phyloP scores from a whole-genome alignment of 192 early-diverging fungal genomes.

The Entrophospora sp. region DNA sequence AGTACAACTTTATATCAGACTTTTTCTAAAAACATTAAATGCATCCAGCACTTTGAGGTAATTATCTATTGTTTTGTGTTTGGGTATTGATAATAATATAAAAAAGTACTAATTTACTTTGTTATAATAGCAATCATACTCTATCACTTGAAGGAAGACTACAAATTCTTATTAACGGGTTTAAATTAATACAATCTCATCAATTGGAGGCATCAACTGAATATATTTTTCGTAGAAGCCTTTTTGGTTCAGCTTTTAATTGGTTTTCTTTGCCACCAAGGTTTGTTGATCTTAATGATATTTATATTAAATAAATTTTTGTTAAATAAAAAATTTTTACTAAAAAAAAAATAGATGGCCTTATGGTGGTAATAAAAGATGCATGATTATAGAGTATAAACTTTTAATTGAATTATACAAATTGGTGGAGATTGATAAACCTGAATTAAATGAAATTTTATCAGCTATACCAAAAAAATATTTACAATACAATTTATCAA shows the following conservation, averaged over 20 bases:
- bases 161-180: constrained; percentile 62
- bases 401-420: constrained; percentile 57
- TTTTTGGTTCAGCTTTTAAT: constrained; percentile 67
- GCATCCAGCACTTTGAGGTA: constrained; percentile 25
- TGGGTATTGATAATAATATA: too few species aligned
- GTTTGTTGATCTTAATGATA: constrained; percentile 24
- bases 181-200: constrained; percentile 64
- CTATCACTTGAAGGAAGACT: constrained; percentile 73
- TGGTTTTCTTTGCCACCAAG: constrained; percentile 75
- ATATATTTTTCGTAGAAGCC: constrained; percentile 50
- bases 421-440: constrained; percentile 52
- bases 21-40: constrained; percentile 72
- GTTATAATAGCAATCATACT: constrained; percentile 61
- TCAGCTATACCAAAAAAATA: constrained; percentile 31
- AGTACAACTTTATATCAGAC: constrained; percentile 65
- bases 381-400: constrained; percentile 51
- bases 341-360: too few species aligned
- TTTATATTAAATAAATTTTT: constrained; percentile 28
- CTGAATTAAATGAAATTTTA: constrained; percentile 43
- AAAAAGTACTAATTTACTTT: too few species aligned
- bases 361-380: constrained; percentile 64
- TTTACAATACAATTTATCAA: constrained; percentile 22
- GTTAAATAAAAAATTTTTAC: too few species aligned
- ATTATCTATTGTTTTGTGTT: too few species aligned
- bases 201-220: constrained; percentile 55